Conservation (phyloP, 768 basidiomycete genomes). For the Galerina marginata region DNA sequence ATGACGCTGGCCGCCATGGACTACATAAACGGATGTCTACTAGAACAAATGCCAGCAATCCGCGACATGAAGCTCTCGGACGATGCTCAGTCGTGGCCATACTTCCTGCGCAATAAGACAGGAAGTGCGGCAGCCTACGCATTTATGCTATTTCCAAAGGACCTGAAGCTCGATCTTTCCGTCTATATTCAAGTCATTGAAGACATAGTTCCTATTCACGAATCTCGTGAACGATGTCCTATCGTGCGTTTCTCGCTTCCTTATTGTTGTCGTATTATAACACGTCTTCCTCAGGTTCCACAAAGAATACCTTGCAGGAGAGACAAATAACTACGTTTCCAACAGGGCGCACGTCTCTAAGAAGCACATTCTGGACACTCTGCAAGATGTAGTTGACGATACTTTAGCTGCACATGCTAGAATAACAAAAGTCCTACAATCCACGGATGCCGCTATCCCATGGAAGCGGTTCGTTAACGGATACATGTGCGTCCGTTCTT, state of each 20-base stretch:
- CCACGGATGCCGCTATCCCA: slow-evolving; percentile 1
- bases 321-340: slow-evolving; percentile 10
- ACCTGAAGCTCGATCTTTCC: slow-evolving; percentile 1
- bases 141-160: slow-evolving; percentile 8
- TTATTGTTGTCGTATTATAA: neutral
- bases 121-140: slow-evolving; percentile 4
- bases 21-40: slow-evolving; percentile 3
- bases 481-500: slow-evolving; percentile 3
- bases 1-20: slow-evolving; percentile 6
- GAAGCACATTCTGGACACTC: neutral
- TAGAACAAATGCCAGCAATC: slow-evolving; percentile 8
- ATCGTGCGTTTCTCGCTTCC: neutral
- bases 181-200: slow-evolving; percentile 8
- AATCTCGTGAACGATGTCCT: slow-evolving; percentile 5
- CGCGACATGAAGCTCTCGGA: slow-evolving; percentile 6
- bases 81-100: slow-evolving; percentile 3
- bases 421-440: slow-evolving; percentile 2
- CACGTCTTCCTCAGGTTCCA: slow-evolving; percentile 2
- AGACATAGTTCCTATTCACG: neutral
- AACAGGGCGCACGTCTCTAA: neutral
- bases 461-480: slow-evolving; percentile 8
- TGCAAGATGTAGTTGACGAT: slow-evolving; percentile 7
- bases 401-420: slow-evolving; percentile 6
- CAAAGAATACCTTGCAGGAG: slow-evolving; percentile 10
- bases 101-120: slow-evolving; percentile 7